Base-by-base conservation (phyloP, 768 basidiomycete genomes). In the Pulveroboletus sp. region DNA sequence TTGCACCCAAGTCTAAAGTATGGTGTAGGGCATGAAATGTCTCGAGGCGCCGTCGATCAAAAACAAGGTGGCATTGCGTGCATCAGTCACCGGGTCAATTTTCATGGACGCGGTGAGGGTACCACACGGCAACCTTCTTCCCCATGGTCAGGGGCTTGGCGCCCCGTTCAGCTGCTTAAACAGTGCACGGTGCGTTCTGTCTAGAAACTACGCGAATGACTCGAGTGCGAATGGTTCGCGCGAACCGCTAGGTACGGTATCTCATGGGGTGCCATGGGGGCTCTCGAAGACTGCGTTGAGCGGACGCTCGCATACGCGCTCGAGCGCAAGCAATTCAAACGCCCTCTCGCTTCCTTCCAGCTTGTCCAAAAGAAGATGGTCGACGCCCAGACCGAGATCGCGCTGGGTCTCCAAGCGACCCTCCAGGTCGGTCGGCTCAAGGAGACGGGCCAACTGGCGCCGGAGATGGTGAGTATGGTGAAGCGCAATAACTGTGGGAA, bases 321-420 rank as follows among this genome's bases (percentile, higher is more conserved):
- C 29, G 90, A 97, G 63, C 80, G 94, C 14, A 79, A 85, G 40
- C 95, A 98, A 68, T 98, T 98, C 73, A 76, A 81, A 20, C 82
- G 87, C 32, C 93, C 94, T 0, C 75, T 97, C 4, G 94, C 91
- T 2, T 87, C 88, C 6, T 98, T 95, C 82, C 95, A 98, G 68
- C 84, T 98, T n/a, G 78, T 97, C 16, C 94, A 97, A 67, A 95
- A 95, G 81, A 98, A 98, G 69, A 78, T 98, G 14, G 93, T 87
- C 4, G 94, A 97, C 56, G 94, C 95, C 12, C 87, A 93, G 55
- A 90, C 85, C 2, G 92, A 97, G 61, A 80, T 84, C 9, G 80
- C 86, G 1, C 73, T 94, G 12, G 91, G 94, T 6, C 71, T 91
- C 21, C 76, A 81, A 36, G 85, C 87, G 6, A 85, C 82, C 55